These are phyloP conservation scores for Malus sieversii DNA, from an alignment of 306 rosid species.

Conservation along the genomic window DNA sequence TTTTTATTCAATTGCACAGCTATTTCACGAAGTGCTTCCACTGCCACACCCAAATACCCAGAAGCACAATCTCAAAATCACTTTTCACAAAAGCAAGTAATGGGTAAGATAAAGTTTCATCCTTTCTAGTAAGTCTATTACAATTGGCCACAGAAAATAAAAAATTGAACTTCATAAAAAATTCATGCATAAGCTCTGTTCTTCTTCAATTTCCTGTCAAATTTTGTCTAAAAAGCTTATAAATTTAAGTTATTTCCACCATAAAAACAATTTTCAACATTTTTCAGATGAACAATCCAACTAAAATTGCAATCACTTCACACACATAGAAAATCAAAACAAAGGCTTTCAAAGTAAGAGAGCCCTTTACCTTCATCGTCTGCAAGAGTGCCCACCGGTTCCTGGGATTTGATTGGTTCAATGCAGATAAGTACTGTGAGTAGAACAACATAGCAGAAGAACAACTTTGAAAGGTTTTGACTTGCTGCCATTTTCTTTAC, in stretches of 20 bases:
- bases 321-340: neutral
- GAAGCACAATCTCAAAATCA: neutral
- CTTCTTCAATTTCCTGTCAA: neutral
- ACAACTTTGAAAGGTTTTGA: neutral
- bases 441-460: neutral
- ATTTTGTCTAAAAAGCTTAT: too few relatives aligned
- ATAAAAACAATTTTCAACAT: too few relatives aligned
- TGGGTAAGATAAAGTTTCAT: neutral
- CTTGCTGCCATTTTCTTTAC: neutral
- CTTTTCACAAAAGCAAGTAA: neutral
- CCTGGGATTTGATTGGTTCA: neutral
- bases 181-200: neutral
- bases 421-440: neutral
- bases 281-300: neutral
- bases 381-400: neutral
- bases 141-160: neutral
- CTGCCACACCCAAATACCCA: neutral
- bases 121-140: neutral
- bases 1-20: neutral
- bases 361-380: neutral
- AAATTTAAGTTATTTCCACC: too few relatives aligned
- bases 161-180: neutral
- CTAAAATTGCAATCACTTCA: neutral
- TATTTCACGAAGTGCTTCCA: neutral
- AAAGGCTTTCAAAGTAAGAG: neutral